These are phyloP conservation scores for Plectosphaerella sp. DNA, from an alignment of 2,329 filamentous ascomycete genomes.

Conservation along the genomic window DNA sequence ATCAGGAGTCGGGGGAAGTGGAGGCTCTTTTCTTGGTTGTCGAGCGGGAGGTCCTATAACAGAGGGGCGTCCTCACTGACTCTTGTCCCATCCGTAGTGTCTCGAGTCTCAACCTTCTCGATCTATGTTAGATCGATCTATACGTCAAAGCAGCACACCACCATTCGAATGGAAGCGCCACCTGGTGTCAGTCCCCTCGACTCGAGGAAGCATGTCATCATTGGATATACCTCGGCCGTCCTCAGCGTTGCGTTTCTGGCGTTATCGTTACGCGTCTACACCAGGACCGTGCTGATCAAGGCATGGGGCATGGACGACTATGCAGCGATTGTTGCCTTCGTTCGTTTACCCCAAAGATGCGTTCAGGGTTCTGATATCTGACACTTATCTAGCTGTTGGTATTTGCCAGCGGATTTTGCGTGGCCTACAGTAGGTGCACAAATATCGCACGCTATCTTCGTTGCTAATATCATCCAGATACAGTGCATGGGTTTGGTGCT, in stretches of 20 bases:
- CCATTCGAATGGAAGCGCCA: slow-evolving; percentile 6
- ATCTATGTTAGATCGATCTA: no score
- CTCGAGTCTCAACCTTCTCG: no score
- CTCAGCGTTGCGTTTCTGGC: slow-evolving; percentile 6
- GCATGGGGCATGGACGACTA: slow-evolving; percentile 21
- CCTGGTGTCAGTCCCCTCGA: slow-evolving; percentile 4
- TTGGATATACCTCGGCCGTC: not conserved
- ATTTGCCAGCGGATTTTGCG: not conserved
- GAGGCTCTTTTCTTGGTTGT: no score
- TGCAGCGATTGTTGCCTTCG: slow-evolving; percentile 17
- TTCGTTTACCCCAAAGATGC: slow-evolving; percentile 5
- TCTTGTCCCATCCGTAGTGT: no score
- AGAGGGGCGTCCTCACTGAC: no score
- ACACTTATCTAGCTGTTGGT: not conserved
- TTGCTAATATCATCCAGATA: not conserved
- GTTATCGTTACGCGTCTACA: slow-evolving; percentile 13
- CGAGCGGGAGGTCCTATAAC: no score
- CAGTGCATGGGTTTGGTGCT: not conserved
- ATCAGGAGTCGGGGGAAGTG: no score
- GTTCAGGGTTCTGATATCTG: not conserved
- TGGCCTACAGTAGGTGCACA: not conserved
- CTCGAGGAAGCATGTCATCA: not conserved
- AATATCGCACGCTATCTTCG: not conserved
- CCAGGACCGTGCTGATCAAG: slow-evolving; percentile 15
- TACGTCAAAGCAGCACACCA: no score